phyloP scores from a whole-genome alignment of 768 basidiomycete species.

The Kwoniella dendrophila region DNA sequence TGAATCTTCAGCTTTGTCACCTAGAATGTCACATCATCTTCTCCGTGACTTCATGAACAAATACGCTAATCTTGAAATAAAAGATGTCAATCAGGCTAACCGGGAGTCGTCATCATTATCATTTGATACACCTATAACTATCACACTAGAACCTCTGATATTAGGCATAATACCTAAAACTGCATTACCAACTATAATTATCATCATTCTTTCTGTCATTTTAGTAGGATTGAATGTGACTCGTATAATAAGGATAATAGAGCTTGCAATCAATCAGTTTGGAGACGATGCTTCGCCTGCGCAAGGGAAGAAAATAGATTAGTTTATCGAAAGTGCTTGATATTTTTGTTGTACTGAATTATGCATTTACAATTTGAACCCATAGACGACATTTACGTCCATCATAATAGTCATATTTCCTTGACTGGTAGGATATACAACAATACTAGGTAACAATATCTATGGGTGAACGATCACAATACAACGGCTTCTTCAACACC shows the following conservation, averaged over 20 bases:
- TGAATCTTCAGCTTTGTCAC: not conserved
- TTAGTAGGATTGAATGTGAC: slow-evolving; percentile 25
- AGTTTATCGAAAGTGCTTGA: too few relatives aligned
- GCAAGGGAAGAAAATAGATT: too few relatives aligned
- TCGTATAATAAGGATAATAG: slow-evolving; percentile 18
- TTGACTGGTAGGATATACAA: too few relatives aligned
- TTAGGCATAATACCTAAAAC: slow-evolving; percentile 37
- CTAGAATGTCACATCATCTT: slow-evolving; percentile 1
- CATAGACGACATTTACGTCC: too few relatives aligned
- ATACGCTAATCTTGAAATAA: too few relatives aligned
- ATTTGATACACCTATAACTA: not conserved
- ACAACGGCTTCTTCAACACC: slow-evolving; percentile 45
- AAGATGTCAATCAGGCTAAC: too few relatives aligned
- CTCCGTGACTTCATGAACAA: too few relatives aligned
- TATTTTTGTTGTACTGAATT: too few relatives aligned
- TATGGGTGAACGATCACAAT: slow-evolving; percentile 17
- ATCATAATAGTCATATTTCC: too few relatives aligned
- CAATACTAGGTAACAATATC: not conserved
- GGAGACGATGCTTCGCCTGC: too few relatives aligned
- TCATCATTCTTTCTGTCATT: slow-evolving; percentile 18
- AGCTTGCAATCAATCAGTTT: too few relatives aligned
- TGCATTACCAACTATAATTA: slow-evolving; percentile 27
- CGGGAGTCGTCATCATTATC: not conserved
- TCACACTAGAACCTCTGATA: slow-evolving; percentile 19
- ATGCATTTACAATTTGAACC: too few relatives aligned